phyloP scores from a whole-genome alignment of 306 rosid genomes.

The Ziziphus jujuba region DNA sequence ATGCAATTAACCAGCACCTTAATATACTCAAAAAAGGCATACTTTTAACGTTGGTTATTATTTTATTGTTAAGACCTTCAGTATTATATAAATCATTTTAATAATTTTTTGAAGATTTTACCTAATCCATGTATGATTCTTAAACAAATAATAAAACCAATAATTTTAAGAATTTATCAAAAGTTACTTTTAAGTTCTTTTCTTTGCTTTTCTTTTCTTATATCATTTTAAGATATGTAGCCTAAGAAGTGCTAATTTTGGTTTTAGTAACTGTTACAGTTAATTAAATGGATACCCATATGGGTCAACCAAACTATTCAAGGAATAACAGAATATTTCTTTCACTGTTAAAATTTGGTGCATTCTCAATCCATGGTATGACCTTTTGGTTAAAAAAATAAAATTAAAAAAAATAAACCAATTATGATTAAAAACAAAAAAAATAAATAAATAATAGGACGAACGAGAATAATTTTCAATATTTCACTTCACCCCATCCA shows the following conservation, averaged over 20 bases:
- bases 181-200: background rate
- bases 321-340: background rate
- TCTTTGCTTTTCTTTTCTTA: background rate
- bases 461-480: slow-evolving; percentile 9
- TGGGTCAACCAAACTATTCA: background rate
- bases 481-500: slow-evolving; percentile 37
- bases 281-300: background rate
- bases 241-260: background rate
- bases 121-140: background rate
- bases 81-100: background rate
- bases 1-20: too few species aligned
- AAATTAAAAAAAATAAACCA: too few species aligned
- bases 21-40: too few species aligned
- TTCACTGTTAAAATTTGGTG: background rate
- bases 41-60: too few species aligned
- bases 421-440: slow-evolving; percentile 10
- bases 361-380: background rate
- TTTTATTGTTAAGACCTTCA: too few species aligned
- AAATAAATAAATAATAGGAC: slow-evolving; percentile 28
- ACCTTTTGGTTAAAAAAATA: background rate
- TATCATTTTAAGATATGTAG: background rate
- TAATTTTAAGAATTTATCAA: background rate
- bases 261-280: background rate
- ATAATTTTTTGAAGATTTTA: background rate
- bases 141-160: background rate